Percentiles rank a stretch among this genome's conserved stretches.
phyloP scores from a whole-genome alignment of 2,329 filamentous ascomycete genomes.

The Atkinsonella hypoxylon region DNA sequence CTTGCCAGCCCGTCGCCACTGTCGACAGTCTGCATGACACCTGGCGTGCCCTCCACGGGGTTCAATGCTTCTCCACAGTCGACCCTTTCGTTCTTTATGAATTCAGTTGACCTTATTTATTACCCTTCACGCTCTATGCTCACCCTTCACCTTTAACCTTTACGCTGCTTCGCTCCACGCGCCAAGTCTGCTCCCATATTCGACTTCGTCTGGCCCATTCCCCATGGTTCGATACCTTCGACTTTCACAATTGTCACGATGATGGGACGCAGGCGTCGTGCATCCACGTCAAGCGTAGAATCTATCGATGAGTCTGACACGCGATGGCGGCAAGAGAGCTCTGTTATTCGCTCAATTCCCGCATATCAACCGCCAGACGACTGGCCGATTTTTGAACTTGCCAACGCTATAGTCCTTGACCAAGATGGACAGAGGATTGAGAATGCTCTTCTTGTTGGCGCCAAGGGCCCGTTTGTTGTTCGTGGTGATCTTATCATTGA shows the following conservation, averaged over 20 bases:
- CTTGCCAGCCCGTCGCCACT: no score
- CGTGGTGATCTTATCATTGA: constrained; percentile 46
- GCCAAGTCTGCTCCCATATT: background rate
- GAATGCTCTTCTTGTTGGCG: constrained; percentile 48
- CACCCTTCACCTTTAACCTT: background rate
- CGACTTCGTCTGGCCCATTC: background rate
- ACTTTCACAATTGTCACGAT: constrained; percentile 15
- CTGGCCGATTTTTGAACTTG: constrained; percentile 51
- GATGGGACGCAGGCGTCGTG: constrained; percentile 27
- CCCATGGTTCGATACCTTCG: background rate
- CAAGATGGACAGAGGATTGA: constrained; percentile 40
- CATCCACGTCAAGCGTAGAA: constrained; percentile 33
- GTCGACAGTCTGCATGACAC: no score
- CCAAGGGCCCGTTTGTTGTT: constrained; percentile 48
- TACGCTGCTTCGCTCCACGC: background rate
- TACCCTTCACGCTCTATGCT: background rate
- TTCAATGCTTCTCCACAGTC: background rate
- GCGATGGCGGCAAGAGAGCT: constrained; percentile 23
- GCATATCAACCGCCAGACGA: constrained; percentile 28
- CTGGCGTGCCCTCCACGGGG: background rate
- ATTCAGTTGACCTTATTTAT: background rate
- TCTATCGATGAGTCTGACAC: constrained; percentile 26
- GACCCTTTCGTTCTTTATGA: background rate
- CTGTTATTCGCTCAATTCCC: constrained; percentile 18
- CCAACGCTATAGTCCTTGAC: constrained; percentile 46